phyloP scores from a whole-genome alignment of 495 filamentous ascomycete genomes.

The Sordaria brevicollis region DNA sequence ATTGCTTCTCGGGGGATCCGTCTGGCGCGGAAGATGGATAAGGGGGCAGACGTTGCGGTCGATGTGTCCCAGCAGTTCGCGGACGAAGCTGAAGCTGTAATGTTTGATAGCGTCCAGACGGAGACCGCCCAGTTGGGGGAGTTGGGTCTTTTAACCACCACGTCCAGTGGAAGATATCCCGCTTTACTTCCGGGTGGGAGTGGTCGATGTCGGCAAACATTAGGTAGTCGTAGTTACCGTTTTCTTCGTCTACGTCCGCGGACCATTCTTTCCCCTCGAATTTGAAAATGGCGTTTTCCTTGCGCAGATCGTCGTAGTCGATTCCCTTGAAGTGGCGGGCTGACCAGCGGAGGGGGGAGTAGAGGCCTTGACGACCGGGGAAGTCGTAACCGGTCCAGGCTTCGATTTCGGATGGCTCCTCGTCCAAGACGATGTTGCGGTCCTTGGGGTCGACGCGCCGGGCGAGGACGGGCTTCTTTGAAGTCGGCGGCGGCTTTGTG shows the following conservation, averaged over 20 bases:
- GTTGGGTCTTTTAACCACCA: constrained; percentile 50
- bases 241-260: constrained; percentile 52
- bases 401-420: constrained; percentile 47
- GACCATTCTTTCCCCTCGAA: constrained; percentile 51
- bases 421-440: constrained; percentile 38
- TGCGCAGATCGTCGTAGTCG: constrained; percentile 51
- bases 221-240: constrained; percentile 63
- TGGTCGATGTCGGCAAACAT: constrained; percentile 65
- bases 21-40: no score
- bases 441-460: constrained; percentile 51
- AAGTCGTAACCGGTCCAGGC: constrained; percentile 64
- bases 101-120: constrained; percentile 69
- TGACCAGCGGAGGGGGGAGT: constrained; percentile 53
- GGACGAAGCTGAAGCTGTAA: constrained; percentile 56
- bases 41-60: constrained; percentile 35
- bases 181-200: constrained; percentile 50
- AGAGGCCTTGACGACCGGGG: constrained; percentile 43
- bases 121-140: constrained; percentile 51
- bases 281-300: constrained; percentile 55
- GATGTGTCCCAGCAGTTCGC: constrained; percentile 33
- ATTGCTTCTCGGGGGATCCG: constrained; percentile 1
- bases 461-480: constrained; percentile 45
- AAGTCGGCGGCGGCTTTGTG: constrained; percentile 64
- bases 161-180: constrained; percentile 57
- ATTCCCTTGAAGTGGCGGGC: constrained; percentile 63